A percentile compares a stretch with the other conserved stretches of the same genome.
phyloP scores from a whole-genome alignment of 108 stramenopile genomes.

The Skeletonema menzelii region DNA sequence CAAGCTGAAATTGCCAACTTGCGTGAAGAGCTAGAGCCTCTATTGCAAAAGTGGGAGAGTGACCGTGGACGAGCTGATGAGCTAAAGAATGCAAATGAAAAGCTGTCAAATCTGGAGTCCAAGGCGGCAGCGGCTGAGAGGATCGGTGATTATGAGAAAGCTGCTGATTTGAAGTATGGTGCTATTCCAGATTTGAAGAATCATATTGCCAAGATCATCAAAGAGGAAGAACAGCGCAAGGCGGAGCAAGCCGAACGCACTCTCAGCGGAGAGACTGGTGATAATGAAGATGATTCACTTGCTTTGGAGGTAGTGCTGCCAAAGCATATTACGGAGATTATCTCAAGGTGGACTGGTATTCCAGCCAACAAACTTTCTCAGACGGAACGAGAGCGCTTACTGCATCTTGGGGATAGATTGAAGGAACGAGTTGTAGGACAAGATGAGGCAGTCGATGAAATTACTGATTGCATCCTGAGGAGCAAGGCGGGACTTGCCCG shows the following conservation, averaged over 20 bases:
- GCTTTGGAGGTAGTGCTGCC: slow-evolving; percentile 88
- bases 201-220: slow-evolving; percentile 63
- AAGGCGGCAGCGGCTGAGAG: slow-evolving; percentile 95
- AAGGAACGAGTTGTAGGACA: slow-evolving; percentile 84
- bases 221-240: slow-evolving; percentile 52
- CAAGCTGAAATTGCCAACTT: slow-evolving; percentile 75
- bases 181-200: slow-evolving; percentile 81
- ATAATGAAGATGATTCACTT: slow-evolving; percentile 71
- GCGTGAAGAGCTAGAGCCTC: slow-evolving; percentile 63
- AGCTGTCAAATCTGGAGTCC: slow-evolving; percentile 80
- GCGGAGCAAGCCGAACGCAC: slow-evolving; percentile 27
- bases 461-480: slow-evolving; percentile 66
- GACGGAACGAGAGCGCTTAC: slow-evolving; percentile 80
- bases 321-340: slow-evolving; percentile 90
- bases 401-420: slow-evolving; percentile 67
- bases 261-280: slow-evolving; percentile 66
- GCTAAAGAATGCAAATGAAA: slow-evolving; percentile 82
- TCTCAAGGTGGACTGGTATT: slow-evolving; percentile 85
- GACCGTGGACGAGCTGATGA: slow-evolving; percentile 80
- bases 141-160: slow-evolving; percentile 92
- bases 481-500: slow-evolving; percentile 72
- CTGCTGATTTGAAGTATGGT: slow-evolving; percentile 93
- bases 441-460: slow-evolving; percentile 78
- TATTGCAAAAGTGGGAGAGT: slow-evolving; percentile 89
- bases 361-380: slow-evolving; percentile 80